These are phyloP conservation scores for Acmispon strigosus DNA, from an alignment of 306 rosid species.

Conservation along the genomic window DNA sequence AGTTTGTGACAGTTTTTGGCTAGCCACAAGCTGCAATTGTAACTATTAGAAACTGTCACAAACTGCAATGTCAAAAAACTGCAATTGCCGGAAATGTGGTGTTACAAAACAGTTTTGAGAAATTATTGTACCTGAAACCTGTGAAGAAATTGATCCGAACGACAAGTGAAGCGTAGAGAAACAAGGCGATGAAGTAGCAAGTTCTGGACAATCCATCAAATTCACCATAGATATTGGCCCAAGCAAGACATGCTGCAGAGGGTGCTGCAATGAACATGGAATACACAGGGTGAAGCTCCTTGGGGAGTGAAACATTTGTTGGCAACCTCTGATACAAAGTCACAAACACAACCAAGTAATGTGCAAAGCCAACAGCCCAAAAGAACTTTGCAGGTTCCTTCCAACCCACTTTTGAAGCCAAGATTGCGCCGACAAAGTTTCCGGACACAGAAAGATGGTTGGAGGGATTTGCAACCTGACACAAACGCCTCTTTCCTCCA, in stretches of 20 bases:
- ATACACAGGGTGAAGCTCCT: constrained; percentile 86
- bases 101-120: neutral
- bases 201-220: constrained; percentile 64
- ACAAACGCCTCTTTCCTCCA: constrained; percentile 72
- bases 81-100: no score
- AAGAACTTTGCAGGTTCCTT: constrained; percentile 73
- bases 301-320: constrained; percentile 74
- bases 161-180: constrained; percentile 62
- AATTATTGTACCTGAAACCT: constrained; percentile 57
- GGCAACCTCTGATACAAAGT: constrained; percentile 88
- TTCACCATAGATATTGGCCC: constrained; percentile 58
- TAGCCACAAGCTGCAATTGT: no score
- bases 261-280: constrained; percentile 93
- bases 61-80: no score
- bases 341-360: constrained; percentile 73
- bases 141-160: constrained; percentile 78
- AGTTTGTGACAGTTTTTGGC: no score
- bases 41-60: no score
- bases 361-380: constrained; percentile 88
- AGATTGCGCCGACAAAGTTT: constrained; percentile 78
- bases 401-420: constrained; percentile 80
- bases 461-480: constrained; percentile 77
- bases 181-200: constrained; percentile 81
- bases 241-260: constrained; percentile 76
- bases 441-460: constrained; percentile 80